phyloP scores from a whole-genome alignment of 768 basidiomycete species.

The Mycena rosella region DNA sequence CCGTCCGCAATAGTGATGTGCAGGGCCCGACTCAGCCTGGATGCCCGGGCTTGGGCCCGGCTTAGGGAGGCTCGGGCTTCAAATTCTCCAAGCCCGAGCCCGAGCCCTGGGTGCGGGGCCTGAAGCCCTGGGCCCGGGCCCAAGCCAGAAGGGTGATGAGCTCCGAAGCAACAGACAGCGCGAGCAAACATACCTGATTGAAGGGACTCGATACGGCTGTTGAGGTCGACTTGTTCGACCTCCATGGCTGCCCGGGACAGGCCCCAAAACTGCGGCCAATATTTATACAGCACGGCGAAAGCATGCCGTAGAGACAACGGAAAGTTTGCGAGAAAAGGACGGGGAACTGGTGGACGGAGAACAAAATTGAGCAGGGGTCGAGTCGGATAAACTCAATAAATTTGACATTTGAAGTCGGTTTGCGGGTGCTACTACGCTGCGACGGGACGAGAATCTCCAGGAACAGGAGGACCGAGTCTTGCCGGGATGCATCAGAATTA shows the following conservation, averaged over 20 bases:
- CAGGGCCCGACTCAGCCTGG: too few relatives aligned
- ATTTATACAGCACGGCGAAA: conserved; percentile 4
- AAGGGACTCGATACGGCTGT: conserved; percentile 17
- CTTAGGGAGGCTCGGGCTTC: too few relatives aligned
- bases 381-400: not conserved
- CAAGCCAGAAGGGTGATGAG: conserved; percentile 2
- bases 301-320: conserved; percentile 1
- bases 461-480: conserved; percentile 8
- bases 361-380: not conserved
- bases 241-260: conserved; percentile 11
- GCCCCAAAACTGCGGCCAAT: not conserved
- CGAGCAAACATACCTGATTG: conserved; percentile 15
- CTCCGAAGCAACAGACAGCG: conserved; percentile 1
- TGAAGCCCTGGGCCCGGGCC: too few relatives aligned
- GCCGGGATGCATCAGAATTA: not conserved
- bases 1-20: too few relatives aligned
- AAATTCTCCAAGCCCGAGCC: too few relatives aligned
- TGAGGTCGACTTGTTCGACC: conserved; percentile 18
- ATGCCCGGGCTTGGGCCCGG: too few relatives aligned
- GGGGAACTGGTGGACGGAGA: not conserved
- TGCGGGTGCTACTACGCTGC: too few relatives aligned
- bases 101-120: too few relatives aligned
- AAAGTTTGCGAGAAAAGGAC: not conserved
- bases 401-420: conserved; percentile 2
- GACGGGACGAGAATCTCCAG: not conserved